Conservation (phyloP, 768 basidiomycete genomes). For the Boletus barrowsii region DNA sequence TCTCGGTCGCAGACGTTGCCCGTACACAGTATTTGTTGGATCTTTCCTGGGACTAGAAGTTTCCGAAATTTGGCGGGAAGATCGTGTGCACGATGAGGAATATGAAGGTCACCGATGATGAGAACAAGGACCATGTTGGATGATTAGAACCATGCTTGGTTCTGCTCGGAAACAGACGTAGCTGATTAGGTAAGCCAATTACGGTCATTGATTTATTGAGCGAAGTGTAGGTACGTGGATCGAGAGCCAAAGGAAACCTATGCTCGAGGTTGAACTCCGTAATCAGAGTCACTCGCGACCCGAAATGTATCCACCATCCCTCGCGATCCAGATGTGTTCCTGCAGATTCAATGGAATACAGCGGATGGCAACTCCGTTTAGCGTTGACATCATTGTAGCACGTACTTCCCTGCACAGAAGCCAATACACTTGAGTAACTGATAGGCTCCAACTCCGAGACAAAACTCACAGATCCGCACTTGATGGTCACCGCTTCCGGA, state of each 20-base stretch:
- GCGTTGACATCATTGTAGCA: slow-evolving; percentile 21
- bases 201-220: neutral
- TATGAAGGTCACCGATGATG: slow-evolving; percentile 95
- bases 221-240: neutral
- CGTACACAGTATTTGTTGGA: slow-evolving; percentile 95
- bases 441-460: slow-evolving; percentile 9
- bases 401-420: slow-evolving; percentile 26
- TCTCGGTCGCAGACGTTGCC: slow-evolving; percentile 98
- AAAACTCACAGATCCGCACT: slow-evolving; percentile 36
- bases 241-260: neutral
- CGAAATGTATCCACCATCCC: slow-evolving; percentile 6
- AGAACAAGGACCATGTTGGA: slow-evolving; percentile 75
- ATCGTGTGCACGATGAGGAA: slow-evolving; percentile 87
- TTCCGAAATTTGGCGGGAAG: slow-evolving; percentile 97
- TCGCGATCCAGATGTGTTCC: slow-evolving; percentile 4
- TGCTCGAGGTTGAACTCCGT: neutral
- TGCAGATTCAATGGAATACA: neutral
- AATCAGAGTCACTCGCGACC: slow-evolving; percentile 3
- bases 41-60: slow-evolving; percentile 92
- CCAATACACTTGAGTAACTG: slow-evolving; percentile 9
- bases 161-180: neutral
- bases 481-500: slow-evolving; percentile 38
- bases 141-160: neutral
- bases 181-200: slow-evolving; percentile 26
- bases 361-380: neutral